Evolutionary conservation across 371 early-diverging fungal genomes (phyloP).

Genomic region (Quaeritorhiza haematococci): DNA sequence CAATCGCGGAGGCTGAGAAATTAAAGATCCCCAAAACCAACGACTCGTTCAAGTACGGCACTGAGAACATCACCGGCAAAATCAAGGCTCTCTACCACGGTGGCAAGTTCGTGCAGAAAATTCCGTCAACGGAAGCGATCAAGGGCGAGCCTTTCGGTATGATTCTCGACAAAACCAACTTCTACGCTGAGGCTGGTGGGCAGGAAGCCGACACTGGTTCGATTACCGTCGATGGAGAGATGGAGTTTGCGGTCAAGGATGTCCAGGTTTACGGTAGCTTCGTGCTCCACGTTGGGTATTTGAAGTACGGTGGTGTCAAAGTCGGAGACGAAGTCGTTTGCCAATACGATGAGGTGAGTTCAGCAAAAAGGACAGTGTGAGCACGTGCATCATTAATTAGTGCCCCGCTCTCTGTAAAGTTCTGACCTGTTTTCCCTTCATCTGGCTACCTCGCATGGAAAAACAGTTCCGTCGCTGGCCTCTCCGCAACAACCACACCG

Average conservation of each 20-base stretch:
- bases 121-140: constrained; percentile 41
- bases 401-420: neutral
- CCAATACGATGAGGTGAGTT: constrained; percentile 73
- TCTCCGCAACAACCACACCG: constrained; percentile 95
- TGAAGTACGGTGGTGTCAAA: constrained; percentile 78
- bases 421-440: neutral
- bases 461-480: constrained; percentile 74
- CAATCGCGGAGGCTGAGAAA: constrained; percentile 76
- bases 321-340: constrained; percentile 69
- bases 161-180: constrained; percentile 95
- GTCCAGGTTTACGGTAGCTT: constrained; percentile 94
- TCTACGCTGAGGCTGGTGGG: constrained; percentile 99
- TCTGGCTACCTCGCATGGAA: neutral
- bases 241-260: constrained; percentile 90
- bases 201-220: constrained; percentile 97
- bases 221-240: constrained; percentile 73
- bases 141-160: constrained; percentile 80
- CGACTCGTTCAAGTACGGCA: constrained; percentile 82
- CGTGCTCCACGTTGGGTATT: constrained; percentile 93
- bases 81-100: constrained; percentile 70
- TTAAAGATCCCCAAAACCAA: constrained; percentile 75
- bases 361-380: neutral
- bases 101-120: constrained; percentile 38
- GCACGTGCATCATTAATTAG: neutral
- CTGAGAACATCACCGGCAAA: constrained; percentile 60